A percentile compares a stretch with the other conserved stretches of the same genome.
Evolutionary conservation across 495 filamentous ascomycete genomes (phyloP).

Genomic region (Melanomma pulvis-pyrius): DNA sequence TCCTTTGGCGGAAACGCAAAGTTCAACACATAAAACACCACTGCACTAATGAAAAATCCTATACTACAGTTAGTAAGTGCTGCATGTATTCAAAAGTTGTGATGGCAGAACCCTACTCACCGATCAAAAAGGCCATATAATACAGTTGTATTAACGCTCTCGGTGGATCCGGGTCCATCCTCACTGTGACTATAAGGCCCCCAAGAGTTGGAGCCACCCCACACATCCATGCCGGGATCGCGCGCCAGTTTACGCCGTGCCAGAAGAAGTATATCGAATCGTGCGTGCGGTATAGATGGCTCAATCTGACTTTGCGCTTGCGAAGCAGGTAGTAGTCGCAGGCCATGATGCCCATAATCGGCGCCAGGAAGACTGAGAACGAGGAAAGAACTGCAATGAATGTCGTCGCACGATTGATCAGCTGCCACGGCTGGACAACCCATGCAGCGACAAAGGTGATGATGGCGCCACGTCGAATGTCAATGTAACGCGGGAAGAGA

Average conservation of each 20-base stretch:
- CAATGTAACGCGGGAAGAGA: slow-evolving; percentile 53
- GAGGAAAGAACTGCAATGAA: slow-evolving; percentile 56
- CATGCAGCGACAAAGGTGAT: slow-evolving; percentile 51
- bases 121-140: slow-evolving; percentile 48
- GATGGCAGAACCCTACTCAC: slow-evolving; percentile 13
- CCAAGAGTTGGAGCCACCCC: slow-evolving; percentile 46
- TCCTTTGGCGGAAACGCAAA: slow-evolving; percentile 42
- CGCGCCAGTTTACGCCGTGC: slow-evolving; percentile 47
- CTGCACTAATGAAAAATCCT: slow-evolving; percentile 46
- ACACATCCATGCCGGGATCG: slow-evolving; percentile 43
- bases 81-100: background rate
- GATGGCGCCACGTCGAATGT: slow-evolving; percentile 53
- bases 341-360: slow-evolving; percentile 49
- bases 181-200: slow-evolving; percentile 42
- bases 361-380: slow-evolving; percentile 55
- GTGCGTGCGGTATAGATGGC: slow-evolving; percentile 39
- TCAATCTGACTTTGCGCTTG: slow-evolving; percentile 41
- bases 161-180: slow-evolving; percentile 35
- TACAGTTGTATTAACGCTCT: slow-evolving; percentile 42
- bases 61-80: background rate
- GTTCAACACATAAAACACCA: slow-evolving; percentile 40
- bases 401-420: slow-evolving; percentile 52
- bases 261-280: slow-evolving; percentile 45
- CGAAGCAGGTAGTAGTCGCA: slow-evolving; percentile 46
- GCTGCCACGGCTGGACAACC: slow-evolving; percentile 56